phyloP scores from a whole-genome alignment of 371 early-diverging fungal genomes.

The Parasitella parasitica region DNA sequence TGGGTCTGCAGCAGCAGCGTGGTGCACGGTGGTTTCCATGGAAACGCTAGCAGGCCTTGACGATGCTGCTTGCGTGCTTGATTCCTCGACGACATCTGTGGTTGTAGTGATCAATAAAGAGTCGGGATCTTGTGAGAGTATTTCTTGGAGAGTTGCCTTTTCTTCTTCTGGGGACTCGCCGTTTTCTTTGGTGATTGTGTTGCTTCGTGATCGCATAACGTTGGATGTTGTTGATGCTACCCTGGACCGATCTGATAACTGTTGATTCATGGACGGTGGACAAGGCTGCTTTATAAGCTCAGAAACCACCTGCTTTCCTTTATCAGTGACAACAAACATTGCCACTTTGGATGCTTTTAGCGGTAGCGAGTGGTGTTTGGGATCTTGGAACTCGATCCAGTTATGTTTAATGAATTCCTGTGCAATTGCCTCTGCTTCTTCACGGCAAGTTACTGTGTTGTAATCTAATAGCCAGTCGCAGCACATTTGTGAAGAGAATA shows the following conservation, averaged over 20 bases:
- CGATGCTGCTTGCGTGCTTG: not conserved
- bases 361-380: conserved; percentile 7
- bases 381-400: conserved; percentile 55
- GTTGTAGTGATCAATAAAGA: conserved; percentile 10
- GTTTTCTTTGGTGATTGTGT: conserved; percentile 5
- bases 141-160: conserved; percentile 19
- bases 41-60: conserved; percentile 16
- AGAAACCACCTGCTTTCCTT: conserved; percentile 20
- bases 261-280: conserved; percentile 12
- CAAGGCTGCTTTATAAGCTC: conserved; percentile 16
- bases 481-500: conserved; percentile 44
- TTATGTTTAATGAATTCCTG: conserved; percentile 54
- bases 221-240: not conserved
- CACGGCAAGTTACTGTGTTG: conserved; percentile 58
- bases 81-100: conserved; percentile 2
- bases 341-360: conserved; percentile 22
- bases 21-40: not conserved
- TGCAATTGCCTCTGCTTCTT: conserved; percentile 59
- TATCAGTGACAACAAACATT: conserved; percentile 26
- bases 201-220: conserved; percentile 1
- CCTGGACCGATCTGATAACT: not conserved
- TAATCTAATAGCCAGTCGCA: conserved; percentile 67
- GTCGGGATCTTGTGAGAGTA: conserved; percentile 20
- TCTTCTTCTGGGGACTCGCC: conserved; percentile 5
- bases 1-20: conserved; percentile 8